phyloP scores from a whole-genome alignment of 73 alveolate genomes.

The Paramecium bursaria region DNA sequence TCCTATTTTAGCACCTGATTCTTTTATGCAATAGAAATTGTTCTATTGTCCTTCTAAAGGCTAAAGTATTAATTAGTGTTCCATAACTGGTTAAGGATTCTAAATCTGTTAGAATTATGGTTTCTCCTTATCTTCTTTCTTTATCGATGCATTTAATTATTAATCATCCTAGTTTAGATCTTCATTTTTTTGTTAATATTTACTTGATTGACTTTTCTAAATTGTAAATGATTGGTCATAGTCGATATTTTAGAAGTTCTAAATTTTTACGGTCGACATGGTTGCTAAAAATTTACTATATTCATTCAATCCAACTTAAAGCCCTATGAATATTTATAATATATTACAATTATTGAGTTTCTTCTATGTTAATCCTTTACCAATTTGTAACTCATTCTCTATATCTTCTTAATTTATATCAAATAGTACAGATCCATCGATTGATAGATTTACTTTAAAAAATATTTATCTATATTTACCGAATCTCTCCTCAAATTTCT shows the following conservation, averaged over 20 bases:
- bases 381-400: conserved; percentile 23
- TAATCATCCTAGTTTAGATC: neutral
- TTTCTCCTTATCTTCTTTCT: neutral
- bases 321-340: neutral
- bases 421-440: conserved; percentile 48
- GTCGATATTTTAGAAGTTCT: neutral
- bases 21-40: conserved; percentile 83
- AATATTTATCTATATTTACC: conserved; percentile 38
- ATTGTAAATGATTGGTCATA: conserved; percentile 30
- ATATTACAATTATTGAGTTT: conserved; percentile 25
- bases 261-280: neutral
- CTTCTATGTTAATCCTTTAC: neutral
- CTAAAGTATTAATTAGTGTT: conserved; percentile 70
- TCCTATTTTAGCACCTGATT: conserved; percentile 85
- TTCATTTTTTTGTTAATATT: neutral
- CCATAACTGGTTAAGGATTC: neutral
- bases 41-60: conserved; percentile 82
- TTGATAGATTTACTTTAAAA: neutral
- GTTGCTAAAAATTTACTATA: conserved; percentile 1
- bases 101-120: neutral
- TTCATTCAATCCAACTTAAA: conserved; percentile 24
- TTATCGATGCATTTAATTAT: neutral
- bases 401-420: conserved; percentile 35
- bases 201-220: neutral
- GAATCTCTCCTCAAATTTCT: neutral